phyloP scores from a whole-genome alignment of 352 stramenopile species.

The Globisporangium splendens region DNA sequence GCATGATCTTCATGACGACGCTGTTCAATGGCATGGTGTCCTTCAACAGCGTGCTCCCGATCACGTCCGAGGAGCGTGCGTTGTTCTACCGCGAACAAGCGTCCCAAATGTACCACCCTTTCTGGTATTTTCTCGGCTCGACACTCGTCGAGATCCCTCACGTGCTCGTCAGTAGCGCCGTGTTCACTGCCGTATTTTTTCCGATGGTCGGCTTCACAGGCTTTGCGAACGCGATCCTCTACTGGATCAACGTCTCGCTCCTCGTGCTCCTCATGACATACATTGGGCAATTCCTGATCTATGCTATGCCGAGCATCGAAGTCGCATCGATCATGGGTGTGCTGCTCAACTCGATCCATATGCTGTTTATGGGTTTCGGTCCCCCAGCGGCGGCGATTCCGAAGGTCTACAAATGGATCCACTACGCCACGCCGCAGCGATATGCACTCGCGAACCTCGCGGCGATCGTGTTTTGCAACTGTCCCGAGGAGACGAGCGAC shows the following conservation, averaged over 20 bases:
- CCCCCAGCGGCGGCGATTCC: constrained; percentile 33
- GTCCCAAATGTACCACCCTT: constrained; percentile 63
- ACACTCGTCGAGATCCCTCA: constrained; percentile 13
- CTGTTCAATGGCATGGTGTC: constrained; percentile 14
- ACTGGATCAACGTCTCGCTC: constrained; percentile 32
- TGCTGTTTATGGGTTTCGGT: constrained; percentile 38
- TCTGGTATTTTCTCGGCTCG: constrained; percentile 28
- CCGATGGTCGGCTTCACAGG: constrained; percentile 42
- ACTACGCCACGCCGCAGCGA: constrained; percentile 27
- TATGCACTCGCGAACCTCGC: constrained; percentile 39
- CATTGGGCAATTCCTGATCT: constrained; percentile 30
- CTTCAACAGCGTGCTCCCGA: constrained; percentile 10
- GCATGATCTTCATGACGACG: constrained; percentile 15
- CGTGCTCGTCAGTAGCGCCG: neutral
- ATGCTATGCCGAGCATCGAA: constrained; percentile 32
- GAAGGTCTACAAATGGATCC: constrained; percentile 43
- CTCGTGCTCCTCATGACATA: constrained; percentile 37
- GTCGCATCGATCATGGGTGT: constrained; percentile 33
- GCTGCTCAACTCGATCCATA: constrained; percentile 32
- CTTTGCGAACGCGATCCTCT: constrained; percentile 23
- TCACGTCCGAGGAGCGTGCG: constrained; percentile 50
- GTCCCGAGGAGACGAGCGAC: constrained; percentile 27
- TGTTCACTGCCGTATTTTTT: constrained; percentile 18
- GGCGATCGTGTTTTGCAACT: constrained; percentile 40
- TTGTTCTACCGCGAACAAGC: constrained; percentile 83